These are phyloP conservation scores for Echinosophora koreensis DNA, from an alignment of 306 rosid genomes.

Conservation along the genomic window DNA sequence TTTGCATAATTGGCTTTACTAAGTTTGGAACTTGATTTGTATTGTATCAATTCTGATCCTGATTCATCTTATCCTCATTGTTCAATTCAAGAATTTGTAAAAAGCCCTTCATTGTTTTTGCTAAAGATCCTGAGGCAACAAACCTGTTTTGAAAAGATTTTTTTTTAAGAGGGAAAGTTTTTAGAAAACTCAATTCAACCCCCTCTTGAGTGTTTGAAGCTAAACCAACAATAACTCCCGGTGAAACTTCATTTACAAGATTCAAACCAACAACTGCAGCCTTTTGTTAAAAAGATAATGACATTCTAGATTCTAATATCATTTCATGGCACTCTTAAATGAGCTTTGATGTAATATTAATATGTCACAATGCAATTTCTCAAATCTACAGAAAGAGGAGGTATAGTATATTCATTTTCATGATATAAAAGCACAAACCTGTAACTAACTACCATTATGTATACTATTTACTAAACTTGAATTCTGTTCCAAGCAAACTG, in stretches of 20 bases:
- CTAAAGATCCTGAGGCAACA: too few species aligned
- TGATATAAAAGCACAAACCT: constrained; percentile 2
- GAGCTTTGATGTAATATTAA: neutral
- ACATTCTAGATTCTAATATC: neutral
- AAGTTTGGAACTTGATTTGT: too few species aligned
- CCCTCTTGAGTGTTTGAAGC: too few species aligned
- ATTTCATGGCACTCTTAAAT: neutral
- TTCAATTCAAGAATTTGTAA: too few species aligned
- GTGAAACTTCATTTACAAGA: neutral
- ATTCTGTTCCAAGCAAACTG: neutral
- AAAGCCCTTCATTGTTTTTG: too few species aligned
- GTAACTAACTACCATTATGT: neutral
- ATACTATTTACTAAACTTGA: neutral
- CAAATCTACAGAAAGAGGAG: neutral
- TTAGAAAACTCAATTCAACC: too few species aligned
- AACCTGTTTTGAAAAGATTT: too few species aligned
- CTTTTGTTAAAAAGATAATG: neutral
- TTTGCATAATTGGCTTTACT: too few species aligned
- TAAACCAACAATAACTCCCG: too few species aligned
- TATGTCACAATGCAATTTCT: neutral
- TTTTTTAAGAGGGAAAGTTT: too few species aligned
- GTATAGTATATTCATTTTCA: neutral
- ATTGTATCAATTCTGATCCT: too few species aligned
- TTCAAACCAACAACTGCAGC: neutral
- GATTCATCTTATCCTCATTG: too few species aligned